phyloP scores from a whole-genome alignment of 2,329 filamentous ascomycete genomes.

The Penicillium rolfsii region DNA sequence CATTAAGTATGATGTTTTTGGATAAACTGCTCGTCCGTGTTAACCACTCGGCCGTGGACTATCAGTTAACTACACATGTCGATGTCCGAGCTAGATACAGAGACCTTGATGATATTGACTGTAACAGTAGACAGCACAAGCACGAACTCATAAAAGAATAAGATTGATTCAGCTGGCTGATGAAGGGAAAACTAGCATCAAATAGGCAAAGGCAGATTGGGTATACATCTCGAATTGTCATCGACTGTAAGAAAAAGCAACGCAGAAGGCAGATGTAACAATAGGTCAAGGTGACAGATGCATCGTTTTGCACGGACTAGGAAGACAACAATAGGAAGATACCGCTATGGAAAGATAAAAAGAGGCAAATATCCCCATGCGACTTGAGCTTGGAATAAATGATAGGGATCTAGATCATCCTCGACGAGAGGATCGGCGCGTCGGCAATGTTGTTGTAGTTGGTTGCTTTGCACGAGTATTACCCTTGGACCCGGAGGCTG shows the following conservation, averaged over 20 bases:
- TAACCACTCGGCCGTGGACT: no score
- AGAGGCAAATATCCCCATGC: neutral
- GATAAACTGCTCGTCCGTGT: no score
- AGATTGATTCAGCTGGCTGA: constrained; percentile 2
- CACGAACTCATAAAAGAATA: neutral
- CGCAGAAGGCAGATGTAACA: constrained; percentile 1
- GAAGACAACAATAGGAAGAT: constrained; percentile 6
- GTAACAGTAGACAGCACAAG: neutral
- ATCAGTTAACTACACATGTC: neutral
- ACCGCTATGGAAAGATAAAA: neutral
- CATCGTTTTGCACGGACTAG: neutral
- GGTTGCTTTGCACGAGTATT: constrained; percentile 17
- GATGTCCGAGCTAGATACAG: neutral
- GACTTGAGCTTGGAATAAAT: neutral
- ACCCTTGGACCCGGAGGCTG: constrained; percentile 7
- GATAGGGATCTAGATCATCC: constrained; percentile 15
- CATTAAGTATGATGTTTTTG: no score
- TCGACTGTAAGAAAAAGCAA: constrained; percentile 17
- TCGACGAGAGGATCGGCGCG: constrained; percentile 29
- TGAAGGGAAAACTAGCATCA: constrained; percentile 12
- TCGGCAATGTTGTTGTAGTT: constrained; percentile 22
- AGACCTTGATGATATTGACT: constrained; percentile 4
- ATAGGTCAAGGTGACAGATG: constrained; percentile 7
- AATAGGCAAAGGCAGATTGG: constrained; percentile 19
- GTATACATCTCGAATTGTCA: constrained; percentile 30